Percentiles rank a stretch among this genome's conserved stretches.
phyloP scores from a whole-genome alignment of 176 grass and related monocot species.

The Pontederia paniculata region DNA sequence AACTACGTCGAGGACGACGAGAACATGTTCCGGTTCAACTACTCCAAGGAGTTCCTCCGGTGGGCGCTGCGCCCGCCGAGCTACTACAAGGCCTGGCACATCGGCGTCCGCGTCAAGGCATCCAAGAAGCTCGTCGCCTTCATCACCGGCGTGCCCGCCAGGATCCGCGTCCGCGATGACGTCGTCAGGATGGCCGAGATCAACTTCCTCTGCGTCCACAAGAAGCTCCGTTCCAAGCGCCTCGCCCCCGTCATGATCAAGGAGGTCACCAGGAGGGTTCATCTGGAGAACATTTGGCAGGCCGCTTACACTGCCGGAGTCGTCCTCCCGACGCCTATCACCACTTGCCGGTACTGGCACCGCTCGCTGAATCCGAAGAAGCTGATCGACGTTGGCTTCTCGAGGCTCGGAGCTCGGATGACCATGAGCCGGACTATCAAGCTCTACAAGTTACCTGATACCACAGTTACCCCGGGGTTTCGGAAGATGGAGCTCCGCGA shows the following conservation, averaged over 20 bases:
- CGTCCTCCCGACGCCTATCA: slow-evolving; percentile 84
- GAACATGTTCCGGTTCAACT: slow-evolving; percentile 99
- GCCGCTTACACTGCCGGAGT: slow-evolving; percentile 92
- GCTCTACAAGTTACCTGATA: slow-evolving; percentile 85
- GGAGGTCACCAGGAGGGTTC: slow-evolving; percentile 87
- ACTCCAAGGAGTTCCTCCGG: slow-evolving; percentile 77
- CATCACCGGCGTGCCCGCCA: slow-evolving; percentile 82
- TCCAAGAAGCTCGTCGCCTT: slow-evolving; percentile 90
- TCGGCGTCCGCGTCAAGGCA: slow-evolving; percentile 86
- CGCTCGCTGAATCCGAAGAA: slow-evolving; percentile 91
- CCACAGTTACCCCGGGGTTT: slow-evolving; percentile 75
- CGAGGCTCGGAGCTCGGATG: slow-evolving; percentile 78
- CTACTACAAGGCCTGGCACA: slow-evolving; percentile 92
- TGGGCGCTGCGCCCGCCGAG: slow-evolving; percentile 90
- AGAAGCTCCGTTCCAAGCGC: slow-evolving; percentile 99
- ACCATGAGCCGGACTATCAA: slow-evolving; percentile 93
- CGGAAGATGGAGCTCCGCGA: slow-evolving; percentile 83
- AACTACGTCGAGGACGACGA: slow-evolving; percentile 99
- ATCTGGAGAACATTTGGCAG: slow-evolving; percentile 98
- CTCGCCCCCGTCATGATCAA: slow-evolving; percentile 96
- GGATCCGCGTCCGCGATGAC: slow-evolving; percentile 67
- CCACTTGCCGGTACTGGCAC: slow-evolving; percentile 97
- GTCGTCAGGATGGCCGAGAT: slow-evolving; percentile 96
- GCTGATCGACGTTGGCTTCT: slow-evolving; percentile 93
- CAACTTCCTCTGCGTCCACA: slow-evolving; percentile 99